Evolutionary conservation across 2,329 filamentous ascomycete species (phyloP), one percentile per base, ranked within the genome.

Genomic region (Xylariaceae sp.): DNA sequence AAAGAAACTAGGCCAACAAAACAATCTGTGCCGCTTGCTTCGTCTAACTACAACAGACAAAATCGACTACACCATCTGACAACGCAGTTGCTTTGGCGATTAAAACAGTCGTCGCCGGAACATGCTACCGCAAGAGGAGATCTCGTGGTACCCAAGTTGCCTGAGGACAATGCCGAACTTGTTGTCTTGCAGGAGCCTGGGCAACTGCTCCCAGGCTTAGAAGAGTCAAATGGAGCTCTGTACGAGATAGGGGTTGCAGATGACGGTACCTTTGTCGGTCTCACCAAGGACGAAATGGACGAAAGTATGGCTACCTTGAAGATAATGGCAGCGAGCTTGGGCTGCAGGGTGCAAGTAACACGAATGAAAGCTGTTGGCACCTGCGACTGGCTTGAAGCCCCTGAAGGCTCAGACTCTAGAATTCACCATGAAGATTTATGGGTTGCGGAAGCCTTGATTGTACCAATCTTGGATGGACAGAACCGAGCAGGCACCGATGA

Each of bases 221-320:
- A 97, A 71, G 92, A 96, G 72, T 97, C 92, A 13, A 88, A 90
- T 66, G 94, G 94, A 4, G 94, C 94, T 0, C 75, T 97, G 53
- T 99, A 99, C 68, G 93, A 99, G 73, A 96, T 99, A 72, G 94
- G 94, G 0, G 92, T 99, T 8, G 89, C 92, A 34, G 94, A 99
- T 72, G 92, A 97, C 75, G 94, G 94, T 6, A 91, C 88, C 0
- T 86, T 99, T 59, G 85, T 96, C 48, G 94, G 94, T 0, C 78
- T 99, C 51, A 89, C 90, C 1, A 86, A 89, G 64, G 92, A 97
- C 70, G 94, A 99, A 74, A 84, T 99, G 80, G 85, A 93, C 62
- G 93, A 97, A 74, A 97, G 92, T 71, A 80, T 97, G 62, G 83
- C 82, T 48, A 97, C 92, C 59, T 76, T 99, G 44, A 85, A 87